Percentiles rank a stretch among this genome's conserved stretches.
phyloP scores from a whole-genome alignment of 352 stramenopile genomes.

The Phytophthora ramorum region DNA sequence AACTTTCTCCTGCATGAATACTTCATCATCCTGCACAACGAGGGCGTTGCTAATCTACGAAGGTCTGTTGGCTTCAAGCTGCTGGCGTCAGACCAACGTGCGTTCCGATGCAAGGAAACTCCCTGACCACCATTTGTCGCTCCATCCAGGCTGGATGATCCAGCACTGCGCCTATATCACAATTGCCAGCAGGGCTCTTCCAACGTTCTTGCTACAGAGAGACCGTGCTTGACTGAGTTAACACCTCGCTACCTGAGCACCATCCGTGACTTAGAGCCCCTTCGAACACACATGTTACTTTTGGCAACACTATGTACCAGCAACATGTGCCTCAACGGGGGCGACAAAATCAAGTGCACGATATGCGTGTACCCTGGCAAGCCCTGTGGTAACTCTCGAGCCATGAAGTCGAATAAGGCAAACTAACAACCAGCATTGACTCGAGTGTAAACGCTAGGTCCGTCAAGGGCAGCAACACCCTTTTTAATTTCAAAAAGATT shows the following conservation, averaged over 20 bases:
- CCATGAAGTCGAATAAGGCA: constrained; percentile 45
- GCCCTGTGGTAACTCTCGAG: constrained; percentile 44
- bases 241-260: background rate
- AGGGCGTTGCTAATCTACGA: too few relatives aligned
- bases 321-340: background rate
- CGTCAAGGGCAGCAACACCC: constrained; percentile 7
- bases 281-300: background rate
- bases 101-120: too few relatives aligned
- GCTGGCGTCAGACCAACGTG: too few relatives aligned
- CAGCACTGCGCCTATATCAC: too few relatives aligned
- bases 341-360: background rate
- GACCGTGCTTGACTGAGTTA: background rate
- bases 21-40: too few relatives aligned
- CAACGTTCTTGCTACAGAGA: background rate
- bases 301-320: constrained; percentile 9
- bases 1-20: too few relatives aligned
- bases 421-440: constrained; percentile 35
- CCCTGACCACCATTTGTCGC: too few relatives aligned
- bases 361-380: constrained; percentile 50
- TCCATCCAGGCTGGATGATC: too few relatives aligned
- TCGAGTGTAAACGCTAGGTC: constrained; percentile 9
- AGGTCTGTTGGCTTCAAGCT: too few relatives aligned
- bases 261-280: constrained; percentile 19
- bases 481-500: too few relatives aligned
- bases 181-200: background rate